Conservation (phyloP, 768 basidiomycete species). For the Lactarius trivialis region DNA sequence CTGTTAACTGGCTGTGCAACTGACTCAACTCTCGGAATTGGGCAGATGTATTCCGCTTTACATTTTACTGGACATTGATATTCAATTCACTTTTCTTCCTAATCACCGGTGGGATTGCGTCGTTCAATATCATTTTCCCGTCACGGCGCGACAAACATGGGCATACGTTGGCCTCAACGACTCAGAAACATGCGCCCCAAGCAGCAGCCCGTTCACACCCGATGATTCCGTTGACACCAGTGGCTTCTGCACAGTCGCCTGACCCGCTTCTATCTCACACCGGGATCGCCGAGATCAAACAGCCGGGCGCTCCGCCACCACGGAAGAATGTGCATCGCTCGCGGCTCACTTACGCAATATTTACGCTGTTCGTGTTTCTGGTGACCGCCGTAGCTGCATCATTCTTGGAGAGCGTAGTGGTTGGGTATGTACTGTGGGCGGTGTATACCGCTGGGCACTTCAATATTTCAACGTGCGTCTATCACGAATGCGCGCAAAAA, state of each 20-base stretch:
- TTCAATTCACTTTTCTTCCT: slow-evolving; percentile 22
- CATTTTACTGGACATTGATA: slow-evolving; percentile 22
- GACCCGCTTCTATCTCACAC: slow-evolving; percentile 2
- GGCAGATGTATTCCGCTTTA: slow-evolving; percentile 23
- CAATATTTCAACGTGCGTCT: slow-evolving; percentile 23
- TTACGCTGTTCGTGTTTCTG: slow-evolving; percentile 20
- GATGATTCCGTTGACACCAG: slow-evolving; percentile 14
- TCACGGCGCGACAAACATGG: slow-evolving; percentile 8
- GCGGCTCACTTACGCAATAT: slow-evolving; percentile 17
- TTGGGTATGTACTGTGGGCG: slow-evolving; percentile 22
- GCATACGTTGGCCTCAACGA: not conserved
- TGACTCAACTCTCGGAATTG: not conserved
- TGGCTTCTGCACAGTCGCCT: slow-evolving; percentile 9
- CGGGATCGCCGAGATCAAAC: not conserved
- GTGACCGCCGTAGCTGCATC: slow-evolving; percentile 10
- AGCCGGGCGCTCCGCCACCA: not conserved
- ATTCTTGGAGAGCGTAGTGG: slow-evolving; percentile 18
- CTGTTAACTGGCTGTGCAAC: not conserved
- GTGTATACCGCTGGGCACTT: slow-evolving; percentile 15
- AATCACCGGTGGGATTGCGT: slow-evolving; percentile 16
- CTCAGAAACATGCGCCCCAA: not conserved
- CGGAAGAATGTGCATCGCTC: slow-evolving; percentile 20
- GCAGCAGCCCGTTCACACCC: not conserved
- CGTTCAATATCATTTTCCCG: slow-evolving; percentile 22
- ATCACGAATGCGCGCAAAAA: not conserved